These are phyloP conservation scores for Luffa aegyptiaca DNA, from an alignment of 306 rosid species.

Conservation along the genomic window DNA sequence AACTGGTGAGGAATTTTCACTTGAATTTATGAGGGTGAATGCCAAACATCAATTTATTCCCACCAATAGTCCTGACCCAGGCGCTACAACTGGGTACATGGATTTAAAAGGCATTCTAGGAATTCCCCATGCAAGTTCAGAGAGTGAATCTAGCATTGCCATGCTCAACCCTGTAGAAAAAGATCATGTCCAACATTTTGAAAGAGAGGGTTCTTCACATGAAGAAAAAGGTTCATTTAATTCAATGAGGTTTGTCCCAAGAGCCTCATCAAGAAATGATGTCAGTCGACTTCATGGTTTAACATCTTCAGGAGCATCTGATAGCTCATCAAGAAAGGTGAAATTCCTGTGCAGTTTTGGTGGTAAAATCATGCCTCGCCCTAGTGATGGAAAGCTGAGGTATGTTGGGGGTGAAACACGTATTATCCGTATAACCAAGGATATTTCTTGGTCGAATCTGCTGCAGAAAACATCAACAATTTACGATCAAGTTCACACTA, in stretches of 20 bases:
- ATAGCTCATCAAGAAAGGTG: constrained; percentile 39
- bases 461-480: constrained; percentile 48
- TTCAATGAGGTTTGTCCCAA: constrained; percentile 37
- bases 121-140: constrained; percentile 47
- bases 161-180: constrained; percentile 38
- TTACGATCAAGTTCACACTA: constrained; percentile 36
- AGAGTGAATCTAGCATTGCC: constrained; percentile 46
- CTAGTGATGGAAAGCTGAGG: constrained; percentile 77
- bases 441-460: constrained; percentile 56
- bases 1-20: constrained; percentile 84
- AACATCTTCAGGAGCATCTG: constrained; percentile 42
- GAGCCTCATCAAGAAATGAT: constrained; percentile 50
- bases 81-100: constrained; percentile 41
- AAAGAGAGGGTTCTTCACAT: constrained; percentile 35
- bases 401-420: constrained; percentile 90
- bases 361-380: constrained; percentile 75
- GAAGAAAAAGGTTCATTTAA: constrained; percentile 48
- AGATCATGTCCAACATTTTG: constrained; percentile 36
- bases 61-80: constrained; percentile 44
- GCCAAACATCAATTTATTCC: constrained; percentile 47
- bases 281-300: constrained; percentile 32
- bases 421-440: constrained; percentile 51
- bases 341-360: constrained; percentile 84
- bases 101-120: constrained; percentile 47
- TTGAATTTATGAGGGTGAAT: constrained; percentile 85